A percentile compares a stretch with the other conserved stretches of the same genome.
phyloP scores from a whole-genome alignment of 768 basidiomycete genomes.

The Lactarius pseudohatsudake region DNA sequence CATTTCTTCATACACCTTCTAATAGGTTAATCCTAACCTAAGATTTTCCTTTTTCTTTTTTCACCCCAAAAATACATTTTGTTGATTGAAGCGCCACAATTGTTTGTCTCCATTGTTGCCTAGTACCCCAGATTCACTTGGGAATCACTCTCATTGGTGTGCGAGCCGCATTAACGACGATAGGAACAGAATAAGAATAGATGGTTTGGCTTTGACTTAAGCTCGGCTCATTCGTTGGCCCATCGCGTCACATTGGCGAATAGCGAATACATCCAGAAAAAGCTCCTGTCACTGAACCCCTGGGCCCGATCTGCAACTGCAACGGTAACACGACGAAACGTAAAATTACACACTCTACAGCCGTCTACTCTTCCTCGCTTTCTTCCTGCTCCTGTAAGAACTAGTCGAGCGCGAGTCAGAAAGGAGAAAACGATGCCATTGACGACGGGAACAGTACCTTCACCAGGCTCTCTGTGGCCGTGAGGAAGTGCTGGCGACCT shows the following conservation, averaged over 20 bases:
- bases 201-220: neutral
- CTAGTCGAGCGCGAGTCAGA: conserved; percentile 40
- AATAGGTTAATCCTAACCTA: conserved; percentile 21
- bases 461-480: conserved; percentile 82
- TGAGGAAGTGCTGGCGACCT: conserved; percentile 93
- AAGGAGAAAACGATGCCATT: neutral
- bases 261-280: conserved; percentile 9
- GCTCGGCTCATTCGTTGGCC: neutral
- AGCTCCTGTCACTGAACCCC: neutral
- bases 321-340: conserved; percentile 5
- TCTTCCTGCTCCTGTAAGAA: conserved; percentile 90
- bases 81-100: neutral
- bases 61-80: neutral
- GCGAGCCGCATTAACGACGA: neutral
- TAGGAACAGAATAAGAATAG: neutral
- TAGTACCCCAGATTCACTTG: no score
- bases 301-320: conserved; percentile 10
- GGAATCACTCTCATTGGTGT: neutral
- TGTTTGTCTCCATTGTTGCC: neutral
- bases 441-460: conserved; percentile 53
- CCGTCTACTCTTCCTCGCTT: conserved; percentile 66
- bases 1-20: neutral
- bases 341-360: conserved; percentile 15
- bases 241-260: neutral
- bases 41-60: neutral